Percentiles rank a stretch among this genome's conserved stretches.
Conservation (phyloP, 257 asterid species). For the Primulina tabacum region DNA sequence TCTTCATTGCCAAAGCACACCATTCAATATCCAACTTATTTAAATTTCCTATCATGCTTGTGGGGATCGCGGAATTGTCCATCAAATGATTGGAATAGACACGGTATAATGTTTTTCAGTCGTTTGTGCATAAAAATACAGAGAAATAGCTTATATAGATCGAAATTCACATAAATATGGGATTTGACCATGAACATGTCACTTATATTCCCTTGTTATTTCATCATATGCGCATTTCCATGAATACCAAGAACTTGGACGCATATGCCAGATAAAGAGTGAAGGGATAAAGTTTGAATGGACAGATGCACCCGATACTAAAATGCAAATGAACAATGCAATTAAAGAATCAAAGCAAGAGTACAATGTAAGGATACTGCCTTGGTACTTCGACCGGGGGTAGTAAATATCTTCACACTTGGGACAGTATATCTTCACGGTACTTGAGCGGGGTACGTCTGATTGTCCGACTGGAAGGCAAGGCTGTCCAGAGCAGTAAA, state of each 20-base stretch:
- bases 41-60: background rate
- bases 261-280: background rate
- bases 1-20: background rate
- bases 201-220: constrained; percentile 1
- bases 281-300: background rate
- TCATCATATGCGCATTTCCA: background rate
- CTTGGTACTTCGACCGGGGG: constrained; percentile 96
- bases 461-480: constrained; percentile 99
- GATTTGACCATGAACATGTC: background rate
- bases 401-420: constrained; percentile 93
- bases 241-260: constrained; percentile 1
- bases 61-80: background rate
- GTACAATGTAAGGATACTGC: constrained; percentile 78
- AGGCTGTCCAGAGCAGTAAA: constrained; percentile 93
- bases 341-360: constrained; percentile 21
- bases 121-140: background rate
- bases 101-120: background rate
- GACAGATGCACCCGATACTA: constrained; percentile 4
- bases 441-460: constrained; percentile 85
- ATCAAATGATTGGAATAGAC: background rate
- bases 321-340: constrained; percentile 18
- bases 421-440: constrained; percentile 91
- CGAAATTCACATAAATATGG: background rate
- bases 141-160: background rate
- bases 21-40: background rate